phyloP scores from a whole-genome alignment of 768 basidiomycete genomes.

The Paxillus ammoniavirescens region DNA sequence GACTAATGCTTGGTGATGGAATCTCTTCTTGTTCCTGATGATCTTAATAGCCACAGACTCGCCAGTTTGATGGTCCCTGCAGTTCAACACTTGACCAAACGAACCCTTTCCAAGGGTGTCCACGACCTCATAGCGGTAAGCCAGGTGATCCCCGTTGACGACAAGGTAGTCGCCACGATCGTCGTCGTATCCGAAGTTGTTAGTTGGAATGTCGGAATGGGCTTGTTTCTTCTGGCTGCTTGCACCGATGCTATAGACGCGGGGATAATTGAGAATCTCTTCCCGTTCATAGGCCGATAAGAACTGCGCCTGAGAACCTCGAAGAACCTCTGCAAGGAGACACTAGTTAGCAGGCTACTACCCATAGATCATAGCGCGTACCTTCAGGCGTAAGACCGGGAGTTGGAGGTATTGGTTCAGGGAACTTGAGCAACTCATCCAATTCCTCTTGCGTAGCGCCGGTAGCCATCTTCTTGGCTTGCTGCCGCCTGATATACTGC shows the following conservation, averaged over 20 bases:
- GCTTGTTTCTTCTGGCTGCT: conserved; percentile 84
- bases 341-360: conserved; percentile 6
- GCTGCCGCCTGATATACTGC: conserved; percentile 87
- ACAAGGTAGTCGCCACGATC: conserved; percentile 97
- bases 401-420: conserved; percentile 79
- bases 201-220: conserved; percentile 63
- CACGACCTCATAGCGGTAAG: conserved; percentile 94
- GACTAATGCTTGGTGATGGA: conserved; percentile 97
- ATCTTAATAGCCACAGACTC: conserved; percentile 99
- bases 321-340: conserved; percentile 53
- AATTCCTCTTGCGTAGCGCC: conserved; percentile 86
- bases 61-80: conserved; percentile 93
- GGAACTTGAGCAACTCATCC: conserved; percentile 87
- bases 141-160: conserved; percentile 87
- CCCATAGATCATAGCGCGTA: conserved; percentile 37
- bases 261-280: conserved; percentile 85
- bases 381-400: conserved; percentile 66
- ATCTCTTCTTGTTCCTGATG: conserved; percentile 98
- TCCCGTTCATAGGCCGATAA: conserved; percentile 88
- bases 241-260: conserved; percentile 80
- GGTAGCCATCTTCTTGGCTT: conserved; percentile 80
- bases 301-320: conserved; percentile 61
- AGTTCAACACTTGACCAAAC: conserved; percentile 95
- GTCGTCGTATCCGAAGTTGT: conserved; percentile 96
- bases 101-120: conserved; percentile 96